Percentiles rank a stretch among this genome's conserved stretches.
phyloP scores from a whole-genome alignment of 192 early-diverging fungal genomes.

The Phycomyces nitens region DNA sequence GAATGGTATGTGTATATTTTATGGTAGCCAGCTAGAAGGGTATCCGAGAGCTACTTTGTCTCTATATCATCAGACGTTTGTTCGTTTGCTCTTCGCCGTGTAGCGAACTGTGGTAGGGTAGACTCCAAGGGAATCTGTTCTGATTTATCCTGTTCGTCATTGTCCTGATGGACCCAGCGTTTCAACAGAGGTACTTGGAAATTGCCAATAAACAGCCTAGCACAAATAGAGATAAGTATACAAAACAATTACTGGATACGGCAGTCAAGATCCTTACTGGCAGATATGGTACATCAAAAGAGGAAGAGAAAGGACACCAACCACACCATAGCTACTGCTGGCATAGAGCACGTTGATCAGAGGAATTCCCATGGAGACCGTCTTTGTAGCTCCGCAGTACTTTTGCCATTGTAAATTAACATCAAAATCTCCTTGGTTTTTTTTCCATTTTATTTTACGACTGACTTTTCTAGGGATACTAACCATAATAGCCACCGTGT shows the following conservation, averaged over 20 bases:
- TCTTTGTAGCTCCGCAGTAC: conserved; percentile 67
- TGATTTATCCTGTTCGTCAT: background rate
- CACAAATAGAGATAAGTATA: background rate
- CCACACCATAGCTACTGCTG: conserved; percentile 25
- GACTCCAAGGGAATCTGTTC: no score
- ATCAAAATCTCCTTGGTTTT: conserved; percentile 7
- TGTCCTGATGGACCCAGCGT: conserved; percentile 44
- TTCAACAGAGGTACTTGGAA: conserved; percentile 49
- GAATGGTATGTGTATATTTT: no score
- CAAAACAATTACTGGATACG: no score
- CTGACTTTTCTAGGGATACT: background rate
- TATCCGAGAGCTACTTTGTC: no score
- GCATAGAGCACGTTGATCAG: conserved; percentile 66
- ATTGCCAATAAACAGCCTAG: conserved; percentile 43
- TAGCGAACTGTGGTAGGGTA: no score
- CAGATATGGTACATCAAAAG: conserved; percentile 59
- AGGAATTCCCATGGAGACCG: conserved; percentile 66
- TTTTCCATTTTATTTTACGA: background rate
- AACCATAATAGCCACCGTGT: conserved; percentile 55
- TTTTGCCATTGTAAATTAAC: conserved; percentile 2
- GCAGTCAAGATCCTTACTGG: no score
- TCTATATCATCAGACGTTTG: no score
- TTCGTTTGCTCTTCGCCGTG: no score
- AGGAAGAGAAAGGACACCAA: conserved; percentile 54
- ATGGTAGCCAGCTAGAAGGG: no score